These are phyloP conservation scores for Thelephora terrestris DNA, from an alignment of 1,284 basidiomycete genomes.

Conservation along the genomic window DNA sequence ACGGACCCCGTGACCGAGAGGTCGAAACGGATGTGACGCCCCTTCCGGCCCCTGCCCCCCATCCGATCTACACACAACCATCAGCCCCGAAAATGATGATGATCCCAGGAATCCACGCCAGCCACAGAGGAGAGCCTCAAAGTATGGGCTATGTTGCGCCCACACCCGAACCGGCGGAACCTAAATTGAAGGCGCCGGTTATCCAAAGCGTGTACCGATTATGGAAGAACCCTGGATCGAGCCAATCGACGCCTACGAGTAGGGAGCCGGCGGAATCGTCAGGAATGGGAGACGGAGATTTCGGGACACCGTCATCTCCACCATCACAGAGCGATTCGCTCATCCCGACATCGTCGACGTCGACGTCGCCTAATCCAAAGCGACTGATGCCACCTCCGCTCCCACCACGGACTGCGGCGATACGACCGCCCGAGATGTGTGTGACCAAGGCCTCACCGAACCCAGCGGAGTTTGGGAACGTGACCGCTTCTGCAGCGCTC, in stretches of 20 bases:
- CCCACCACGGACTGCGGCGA: constrained; percentile 40
- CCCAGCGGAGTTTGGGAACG: too few species aligned
- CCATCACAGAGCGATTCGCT: constrained; percentile 13
- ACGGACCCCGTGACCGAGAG: background rate
- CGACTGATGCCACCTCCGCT: constrained; percentile 43
- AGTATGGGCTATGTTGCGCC: constrained; percentile 65
- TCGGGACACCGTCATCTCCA: constrained; percentile 20
- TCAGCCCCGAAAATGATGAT: constrained; percentile 62
- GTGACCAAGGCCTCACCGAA: too few species aligned
- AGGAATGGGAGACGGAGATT: constrained; percentile 14
- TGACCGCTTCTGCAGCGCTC: constrained; percentile 31
- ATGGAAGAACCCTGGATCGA: constrained; percentile 43
- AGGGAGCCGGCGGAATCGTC: constrained; percentile 15
- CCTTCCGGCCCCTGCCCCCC: constrained; percentile 20
- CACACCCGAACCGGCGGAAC: constrained; percentile 28
- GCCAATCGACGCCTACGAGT: constrained; percentile 17
- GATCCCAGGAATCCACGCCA: constrained; percentile 72
- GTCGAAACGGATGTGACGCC: constrained; percentile 9
- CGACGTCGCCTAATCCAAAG: constrained; percentile 10
- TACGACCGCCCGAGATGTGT: constrained; percentile 13
- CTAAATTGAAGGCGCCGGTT: constrained; percentile 37
- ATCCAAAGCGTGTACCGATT: constrained; percentile 61
- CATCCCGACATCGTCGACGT: constrained; percentile 8
- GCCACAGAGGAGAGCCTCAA: constrained; percentile 69
- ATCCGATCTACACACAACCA: constrained; percentile 60